Evolutionary conservation across 768 basidiomycete genomes (phyloP), one percentile per base, ranked within the genome.

Genomic region (Austroboletus festivus): DNA sequence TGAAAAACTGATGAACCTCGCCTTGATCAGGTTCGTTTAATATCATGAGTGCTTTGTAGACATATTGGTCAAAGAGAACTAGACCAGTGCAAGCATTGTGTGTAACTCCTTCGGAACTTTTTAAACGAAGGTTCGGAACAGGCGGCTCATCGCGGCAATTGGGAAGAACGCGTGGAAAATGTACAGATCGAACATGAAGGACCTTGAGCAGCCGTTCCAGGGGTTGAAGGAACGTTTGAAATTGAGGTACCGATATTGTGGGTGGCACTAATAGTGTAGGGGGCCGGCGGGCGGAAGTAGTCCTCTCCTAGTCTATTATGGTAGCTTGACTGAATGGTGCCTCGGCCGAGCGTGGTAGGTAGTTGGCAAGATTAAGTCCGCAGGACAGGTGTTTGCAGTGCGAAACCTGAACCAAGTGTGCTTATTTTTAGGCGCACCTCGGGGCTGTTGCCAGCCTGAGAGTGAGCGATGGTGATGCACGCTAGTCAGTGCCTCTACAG

Each of bases 61-160:
- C 16, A 18, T 47, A 13, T 13, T 19, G 4, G 24, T 15, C 22
- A 42, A 13, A 44, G 39, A 45, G n/a, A 38, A 44, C 15, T 38
- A 40, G 33, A 37, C 21, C 31, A 18, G 31, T 24, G 12, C 46
- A 21, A 35, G 38, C 43, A 41, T 24, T 52, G 9, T 5, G 15
- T 28, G 38, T 23, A 35, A 48, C 51, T 50, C 30, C 39, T 39
- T 56, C 57, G 59, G 59, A 38, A 20, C 15, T 34, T 50, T 59
- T 62, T n/a, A 37, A 34, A 47, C 42, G 48, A 51, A n/a, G n/a
- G n/a, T n/a, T n/a, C 46, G 39, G 37, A 47, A 47, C 43, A 46
- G 23, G 46, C 33, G 43, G 42, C 21, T 38, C 21, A 48, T 62
- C 41, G 59, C 52, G 60, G 56, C 28, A 50, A 41, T 33, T 58